These are phyloP conservation scores for Penicillium verrucosum DNA, from an alignment of 2,329 filamentous ascomycete genomes.

Conservation along the genomic window DNA sequence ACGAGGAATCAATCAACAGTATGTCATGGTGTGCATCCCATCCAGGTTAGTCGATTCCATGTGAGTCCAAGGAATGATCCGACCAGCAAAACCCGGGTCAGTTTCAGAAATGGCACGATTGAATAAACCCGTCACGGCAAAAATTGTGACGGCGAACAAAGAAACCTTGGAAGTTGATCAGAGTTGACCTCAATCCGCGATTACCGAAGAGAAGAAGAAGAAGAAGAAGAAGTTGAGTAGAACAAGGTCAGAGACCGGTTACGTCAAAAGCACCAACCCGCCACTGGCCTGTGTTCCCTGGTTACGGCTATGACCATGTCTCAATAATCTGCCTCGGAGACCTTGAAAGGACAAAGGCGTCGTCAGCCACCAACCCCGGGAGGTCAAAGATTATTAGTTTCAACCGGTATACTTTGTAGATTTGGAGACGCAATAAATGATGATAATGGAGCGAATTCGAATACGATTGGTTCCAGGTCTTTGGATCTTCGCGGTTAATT, in stretches of 20 bases:
- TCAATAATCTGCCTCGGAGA: not conserved
- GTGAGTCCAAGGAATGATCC: not conserved
- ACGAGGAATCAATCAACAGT: not conserved
- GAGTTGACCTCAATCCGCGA: constrained; percentile 1
- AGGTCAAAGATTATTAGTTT: not conserved
- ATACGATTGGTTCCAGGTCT: not conserved
- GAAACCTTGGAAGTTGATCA: not conserved
- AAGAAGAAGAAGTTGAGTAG: not conserved
- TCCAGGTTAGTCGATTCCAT: not conserved
- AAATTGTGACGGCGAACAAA: not conserved
- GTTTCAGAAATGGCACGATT: not conserved
- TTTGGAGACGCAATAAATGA: not conserved
- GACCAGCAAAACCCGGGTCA: not conserved
- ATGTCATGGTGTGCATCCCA: not conserved
- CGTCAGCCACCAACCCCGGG: constrained; percentile 4
- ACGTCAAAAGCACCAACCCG: constrained; percentile 6
- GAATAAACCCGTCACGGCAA: not conserved
- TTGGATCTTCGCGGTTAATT: not conserved
- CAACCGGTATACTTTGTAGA: not conserved
- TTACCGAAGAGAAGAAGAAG: constrained; percentile 1
- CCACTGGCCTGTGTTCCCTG: constrained; percentile 8
- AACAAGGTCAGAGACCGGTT: constrained; percentile 3
- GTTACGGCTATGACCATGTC: not conserved
- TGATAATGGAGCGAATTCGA: not conserved
- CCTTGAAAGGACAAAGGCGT: not conserved